Evolutionary conservation across 805 yeast species (phyloP), one percentile per base, ranked within the genome.

Genomic region (Candida awuae): DNA sequence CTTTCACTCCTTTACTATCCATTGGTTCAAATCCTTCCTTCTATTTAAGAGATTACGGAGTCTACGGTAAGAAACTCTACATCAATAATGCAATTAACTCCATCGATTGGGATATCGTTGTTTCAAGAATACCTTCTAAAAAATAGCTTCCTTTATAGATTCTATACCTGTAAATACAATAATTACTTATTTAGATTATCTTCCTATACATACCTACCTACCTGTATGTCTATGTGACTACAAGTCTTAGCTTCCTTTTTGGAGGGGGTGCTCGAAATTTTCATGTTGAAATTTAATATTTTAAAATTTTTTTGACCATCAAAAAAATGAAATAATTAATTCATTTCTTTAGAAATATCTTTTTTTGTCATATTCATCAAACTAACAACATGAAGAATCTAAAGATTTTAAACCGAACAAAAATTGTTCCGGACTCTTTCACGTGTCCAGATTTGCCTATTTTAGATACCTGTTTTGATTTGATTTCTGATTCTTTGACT

Each of bases 51-150:
- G 92, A 84, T 59, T 84, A 81, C 52, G 94, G 94, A 39, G 83
- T 80, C 10, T 80, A 69, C 55, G 94, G 92, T 18, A 82, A 80
- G 63, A 66, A 73, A 32, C 67, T 71, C 38, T 92, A 83, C 61
- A 70, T 92, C 48, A 73, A 73, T 44, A 80, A 79, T 46, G 78
- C 80, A 54, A 79, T 94, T 77, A 73, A 77, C 37, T 70, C 85
- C 48, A 71, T 88, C 43, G 80, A 90, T 63, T 92, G 98, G 98
- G 70, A 75, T 36, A 78, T 80, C 29, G 70, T 82, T 22, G 77
- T 75, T 52, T 59, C 60, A 47, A 67, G 80, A 54, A 53, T 70
- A 19, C 43, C 39, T 35, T 37, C 29, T 17, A 29, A 17, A 26
- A 34, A 34, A 26, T 18, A 34, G 16, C 7, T 16, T 15, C 9